These are phyloP conservation scores for Eimeria praecox DNA, from an alignment of 169 alveolate genomes.

Conservation along the genomic window DNA sequence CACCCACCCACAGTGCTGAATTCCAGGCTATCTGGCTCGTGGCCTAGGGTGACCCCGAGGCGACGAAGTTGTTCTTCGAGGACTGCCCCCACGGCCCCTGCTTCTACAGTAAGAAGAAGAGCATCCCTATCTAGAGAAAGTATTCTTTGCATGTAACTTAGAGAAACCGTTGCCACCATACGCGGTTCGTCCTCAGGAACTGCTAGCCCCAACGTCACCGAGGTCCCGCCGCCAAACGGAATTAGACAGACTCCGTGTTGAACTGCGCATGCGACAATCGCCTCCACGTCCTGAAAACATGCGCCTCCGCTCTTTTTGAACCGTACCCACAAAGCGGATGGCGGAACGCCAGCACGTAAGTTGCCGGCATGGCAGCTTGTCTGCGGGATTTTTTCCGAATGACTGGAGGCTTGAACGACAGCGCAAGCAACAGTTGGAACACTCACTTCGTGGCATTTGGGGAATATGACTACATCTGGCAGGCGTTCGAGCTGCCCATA, in stretches of 20 bases:
- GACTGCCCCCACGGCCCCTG: constrained; percentile 92
- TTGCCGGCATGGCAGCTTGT: background rate
- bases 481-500: constrained; percentile 68
- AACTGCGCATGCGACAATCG: constrained; percentile 86
- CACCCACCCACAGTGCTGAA: constrained; percentile 94
- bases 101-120: constrained; percentile 91
- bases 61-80: constrained; percentile 89
- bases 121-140: constrained; percentile 89
- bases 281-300: constrained; percentile 86
- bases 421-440: background rate
- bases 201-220: constrained; percentile 89
- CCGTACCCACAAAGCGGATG: background rate
- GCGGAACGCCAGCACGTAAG: background rate
- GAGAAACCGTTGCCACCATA: constrained; percentile 90
- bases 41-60: constrained; percentile 91
- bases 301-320: background rate
- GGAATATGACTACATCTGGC: constrained; percentile 74
- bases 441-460: constrained; percentile 79
- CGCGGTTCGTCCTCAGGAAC: constrained; percentile 83
- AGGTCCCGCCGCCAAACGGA: constrained; percentile 94
- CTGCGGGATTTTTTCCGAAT: background rate
- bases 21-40: constrained; percentile 93
- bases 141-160: constrained; percentile 88
- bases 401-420: background rate
- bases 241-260: constrained; percentile 87